A percentile compares a stretch with the other conserved stretches of the same genome.
Conservation (phyloP, 805 yeast species). For the Peterozyma toletana region DNA sequence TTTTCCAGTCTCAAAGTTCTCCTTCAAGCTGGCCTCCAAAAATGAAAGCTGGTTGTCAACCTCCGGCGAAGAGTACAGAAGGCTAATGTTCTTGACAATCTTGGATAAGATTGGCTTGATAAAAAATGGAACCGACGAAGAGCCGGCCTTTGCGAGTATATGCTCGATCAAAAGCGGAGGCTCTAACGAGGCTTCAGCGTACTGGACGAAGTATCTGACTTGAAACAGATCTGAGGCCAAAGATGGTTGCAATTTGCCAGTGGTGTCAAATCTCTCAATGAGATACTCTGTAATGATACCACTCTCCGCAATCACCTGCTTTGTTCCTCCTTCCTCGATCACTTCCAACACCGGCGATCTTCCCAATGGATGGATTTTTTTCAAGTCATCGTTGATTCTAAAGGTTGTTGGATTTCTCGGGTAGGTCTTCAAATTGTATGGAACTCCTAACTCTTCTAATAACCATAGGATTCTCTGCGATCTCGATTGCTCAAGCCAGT, state of each 20-base stretch:
- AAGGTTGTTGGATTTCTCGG: conserved; percentile 35
- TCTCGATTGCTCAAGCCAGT: conserved; percentile 47
- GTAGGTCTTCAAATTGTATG: conserved; percentile 47
- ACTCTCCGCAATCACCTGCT: conserved; percentile 41
- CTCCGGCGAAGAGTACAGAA: conserved; percentile 42
- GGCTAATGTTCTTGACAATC: conserved; percentile 38
- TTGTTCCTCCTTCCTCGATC: conserved; percentile 15
- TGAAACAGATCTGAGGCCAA: conserved; percentile 31
- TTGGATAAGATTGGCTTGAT: conserved; percentile 33
- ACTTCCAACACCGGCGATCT: conserved; percentile 54
- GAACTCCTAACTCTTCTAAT: conserved; percentile 50
- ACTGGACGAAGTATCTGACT: conserved; percentile 47
- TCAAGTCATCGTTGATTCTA: conserved; percentile 42
- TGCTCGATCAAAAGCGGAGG: conserved; percentile 25
- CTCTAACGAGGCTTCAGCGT: conserved; percentile 57
- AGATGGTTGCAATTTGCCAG: conserved; percentile 27
- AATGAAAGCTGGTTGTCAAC: conserved; percentile 28
- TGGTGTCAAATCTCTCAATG: conserved; percentile 39
- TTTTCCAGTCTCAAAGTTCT: conserved; percentile 26
- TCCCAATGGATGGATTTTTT: conserved; percentile 53
- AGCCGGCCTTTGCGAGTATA: conserved; percentile 26
- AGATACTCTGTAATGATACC: conserved; percentile 52
- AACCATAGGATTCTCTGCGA: conserved; percentile 58
- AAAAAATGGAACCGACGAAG: conserved; percentile 38
- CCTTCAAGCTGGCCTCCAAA: conserved; percentile 18